Conservation (phyloP, 1,284 basidiomycete genomes). For the Microbotryum silenes-acaulis region DNA sequence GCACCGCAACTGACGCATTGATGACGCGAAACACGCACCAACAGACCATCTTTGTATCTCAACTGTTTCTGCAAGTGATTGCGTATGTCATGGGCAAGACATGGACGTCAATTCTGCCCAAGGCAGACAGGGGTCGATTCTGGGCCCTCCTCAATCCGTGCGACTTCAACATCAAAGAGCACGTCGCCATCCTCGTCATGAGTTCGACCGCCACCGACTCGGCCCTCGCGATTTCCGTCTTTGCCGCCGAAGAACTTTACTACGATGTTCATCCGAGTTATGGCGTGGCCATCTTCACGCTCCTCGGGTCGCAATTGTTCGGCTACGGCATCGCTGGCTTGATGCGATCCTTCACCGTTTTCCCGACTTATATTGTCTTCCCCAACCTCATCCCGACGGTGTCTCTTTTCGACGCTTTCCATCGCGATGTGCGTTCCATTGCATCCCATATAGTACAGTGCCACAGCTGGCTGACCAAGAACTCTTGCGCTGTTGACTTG, state of each 20-base stretch:
- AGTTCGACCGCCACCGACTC: slow-evolving; percentile 55
- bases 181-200: slow-evolving; percentile 48
- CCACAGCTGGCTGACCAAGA: no score
- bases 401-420: slow-evolving; percentile 52
- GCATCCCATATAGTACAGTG: no score
- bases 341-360: slow-evolving; percentile 27
- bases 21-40: slow-evolving; percentile 54
- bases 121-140: slow-evolving; percentile 37
- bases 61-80: slow-evolving; percentile 32
- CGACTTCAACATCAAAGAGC: slow-evolving; percentile 34
- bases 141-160: slow-evolving; percentile 32
- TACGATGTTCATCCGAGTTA: slow-evolving; percentile 50
- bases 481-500: no score
- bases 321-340: slow-evolving; percentile 30
- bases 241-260: slow-evolving; percentile 55
- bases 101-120: slow-evolving; percentile 20
- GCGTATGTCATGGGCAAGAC: slow-evolving; percentile 27
- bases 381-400: slow-evolving; percentile 45
- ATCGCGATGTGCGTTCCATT: slow-evolving; percentile 42
- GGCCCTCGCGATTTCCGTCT: slow-evolving; percentile 56
- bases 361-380: slow-evolving; percentile 32
- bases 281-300: slow-evolving; percentile 36
- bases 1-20: slow-evolving; percentile 29
- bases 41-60: slow-evolving; percentile 30
- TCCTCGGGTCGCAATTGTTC: slow-evolving; percentile 8